Base-by-base conservation (phyloP, 1,284 basidiomycete genomes). In the Gomphus bonarii region DNA sequence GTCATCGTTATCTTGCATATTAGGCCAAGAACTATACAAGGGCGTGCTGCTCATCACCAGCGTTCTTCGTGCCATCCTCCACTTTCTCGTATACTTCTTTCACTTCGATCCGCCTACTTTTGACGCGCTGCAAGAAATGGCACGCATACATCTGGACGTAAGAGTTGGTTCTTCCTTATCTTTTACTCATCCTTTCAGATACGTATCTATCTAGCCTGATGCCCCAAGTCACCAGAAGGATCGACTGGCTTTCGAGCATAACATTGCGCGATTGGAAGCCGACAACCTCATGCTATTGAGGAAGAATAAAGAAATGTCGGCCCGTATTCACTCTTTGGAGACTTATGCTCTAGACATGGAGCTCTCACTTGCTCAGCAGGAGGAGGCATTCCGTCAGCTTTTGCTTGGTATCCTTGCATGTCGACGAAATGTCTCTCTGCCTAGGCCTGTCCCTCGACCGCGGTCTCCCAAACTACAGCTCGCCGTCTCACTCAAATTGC, bases 81-180 rank as follows among this genome's bases (percentile, higher is more conserved):
- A 10, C 28, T n/a, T 42, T 20, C 38, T 53, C 40, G 51, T 38
- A 14, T 43, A 53, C 30, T 42, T 53, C 40, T n/a, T 53, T 42
- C 51, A 53, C 22, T 53, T 53, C 25, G 51, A 53, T 43, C 51
- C 51, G 18, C 51, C 38, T n/a, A 53, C 36, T n/a, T 53, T 53
- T 35, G 25, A 53, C 40, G 28, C 38, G 4, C 2, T 28, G 18
- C 35, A 22, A 40, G 36, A 53, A 40, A 20, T 31, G 20, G 40
- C 28, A 28, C 22, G 38, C 36, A 36, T 43, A 9, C 40, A 53
- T 43, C 11, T 53, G 8, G 40, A 53, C 22, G 51, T 53, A 31
- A 53, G 51, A 22, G 11, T 9, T 22, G 20, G 14, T 50, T 14
- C 14, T 22, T 36, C 4, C 25, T 53, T 28, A 43, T 25, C 38